A percentile compares a stretch with the other conserved stretches of the same genome.
Evolutionary conservation across 2,329 filamentous ascomycete genomes (phyloP).

Genomic region (Pyrenophora tritici-repentis): DNA sequence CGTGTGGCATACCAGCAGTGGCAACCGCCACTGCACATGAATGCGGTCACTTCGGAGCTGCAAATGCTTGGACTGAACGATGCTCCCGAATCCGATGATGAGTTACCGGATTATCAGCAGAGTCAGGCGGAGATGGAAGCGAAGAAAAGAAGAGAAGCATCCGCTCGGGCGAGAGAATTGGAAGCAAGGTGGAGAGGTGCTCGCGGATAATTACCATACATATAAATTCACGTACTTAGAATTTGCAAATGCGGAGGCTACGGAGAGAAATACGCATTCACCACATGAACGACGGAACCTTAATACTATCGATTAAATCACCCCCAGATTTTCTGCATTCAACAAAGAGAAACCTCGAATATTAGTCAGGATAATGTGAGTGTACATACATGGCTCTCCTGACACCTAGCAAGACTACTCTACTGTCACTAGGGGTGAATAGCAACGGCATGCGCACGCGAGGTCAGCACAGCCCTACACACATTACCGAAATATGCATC

Average conservation of each 20-base stretch:
- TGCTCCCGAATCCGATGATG: constrained; percentile 40
- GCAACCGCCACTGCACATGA: constrained; percentile 26
- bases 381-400: background rate
- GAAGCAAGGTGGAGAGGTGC: constrained; percentile 49
- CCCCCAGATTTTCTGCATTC: no score
- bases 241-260: background rate
- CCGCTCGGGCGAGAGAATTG: constrained; percentile 51
- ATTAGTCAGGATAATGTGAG: background rate
- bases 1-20: constrained; percentile 20
- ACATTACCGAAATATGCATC: background rate
- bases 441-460: no score
- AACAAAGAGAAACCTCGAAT: no score
- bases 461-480: background rate
- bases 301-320: no score
- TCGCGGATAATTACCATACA: constrained; percentile 5
- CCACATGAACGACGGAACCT: no score
- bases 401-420: background rate
- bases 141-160: constrained; percentile 48
- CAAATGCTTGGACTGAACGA: constrained; percentile 39
- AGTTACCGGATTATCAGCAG: constrained; percentile 54
- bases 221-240: background rate
- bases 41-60: constrained; percentile 36
- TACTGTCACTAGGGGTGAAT: no score
- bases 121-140: constrained; percentile 54
- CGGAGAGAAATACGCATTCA: no score